Conservation (phyloP, 192 early-diverging fungal species). For the Coemansia sp. region DNA sequence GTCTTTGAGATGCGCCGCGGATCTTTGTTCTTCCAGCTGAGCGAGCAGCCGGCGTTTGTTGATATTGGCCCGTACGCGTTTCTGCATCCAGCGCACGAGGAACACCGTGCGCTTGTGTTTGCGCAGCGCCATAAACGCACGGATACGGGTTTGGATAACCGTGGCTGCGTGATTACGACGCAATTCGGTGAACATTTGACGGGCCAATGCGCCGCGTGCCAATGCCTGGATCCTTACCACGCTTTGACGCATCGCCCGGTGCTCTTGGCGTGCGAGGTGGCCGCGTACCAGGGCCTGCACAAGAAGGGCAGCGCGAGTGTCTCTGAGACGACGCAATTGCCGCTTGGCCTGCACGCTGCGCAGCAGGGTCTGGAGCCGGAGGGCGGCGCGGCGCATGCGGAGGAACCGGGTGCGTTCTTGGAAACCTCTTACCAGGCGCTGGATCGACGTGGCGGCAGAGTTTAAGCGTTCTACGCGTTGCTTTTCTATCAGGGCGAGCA, state of each 20-base stretch:
- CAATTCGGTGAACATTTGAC: constrained; percentile 57
- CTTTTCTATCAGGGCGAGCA: constrained; percentile 76
- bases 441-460: constrained; percentile 79
- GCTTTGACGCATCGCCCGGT: constrained; percentile 44
- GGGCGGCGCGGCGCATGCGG: constrained; percentile 58
- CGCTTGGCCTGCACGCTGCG: constrained; percentile 65
- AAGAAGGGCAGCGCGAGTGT: constrained; percentile 66
- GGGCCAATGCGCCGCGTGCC: constrained; percentile 67
- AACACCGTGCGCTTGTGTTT: constrained; percentile 56
- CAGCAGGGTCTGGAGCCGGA: constrained; percentile 65
- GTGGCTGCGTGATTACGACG: constrained; percentile 70
- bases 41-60: constrained; percentile 70
- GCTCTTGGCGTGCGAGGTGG: constrained; percentile 59
- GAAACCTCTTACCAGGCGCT: constrained; percentile 80
- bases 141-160: constrained; percentile 73
- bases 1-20: constrained; percentile 91
- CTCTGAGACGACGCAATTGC: constrained; percentile 57
- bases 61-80: constrained; percentile 69
- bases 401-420: constrained; percentile 65
- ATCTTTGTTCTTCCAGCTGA: constrained; percentile 82
- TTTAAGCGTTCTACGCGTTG: constrained; percentile 80
- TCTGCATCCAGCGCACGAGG: constrained; percentile 77
- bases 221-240: constrained; percentile 66
- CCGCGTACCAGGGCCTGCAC: constrained; percentile 78
- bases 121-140: constrained; percentile 66